Evolutionary conservation across 768 basidiomycete species (phyloP), one percentile per base, ranked within the genome.

Genomic region (Lactarius deliciosus): DNA sequence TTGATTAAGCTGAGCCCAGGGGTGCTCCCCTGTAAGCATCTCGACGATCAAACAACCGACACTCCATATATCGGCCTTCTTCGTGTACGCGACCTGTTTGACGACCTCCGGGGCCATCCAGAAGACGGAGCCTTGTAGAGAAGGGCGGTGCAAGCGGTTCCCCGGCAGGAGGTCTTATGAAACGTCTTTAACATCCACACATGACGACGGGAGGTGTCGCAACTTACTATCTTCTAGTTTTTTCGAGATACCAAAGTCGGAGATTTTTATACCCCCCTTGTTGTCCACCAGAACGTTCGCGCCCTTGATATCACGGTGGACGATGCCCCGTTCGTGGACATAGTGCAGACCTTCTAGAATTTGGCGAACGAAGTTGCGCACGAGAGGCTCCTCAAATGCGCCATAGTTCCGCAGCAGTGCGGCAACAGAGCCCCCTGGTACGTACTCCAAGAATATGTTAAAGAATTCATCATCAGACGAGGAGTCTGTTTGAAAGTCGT

Each of bases 31-130:
- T 0, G 96, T 98, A 63, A 97, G 80, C 95, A 98, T 98, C 77
- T 98, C 95, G 15, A 98, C 93, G 30, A 97, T 89, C 57, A 98
- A 78, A 76, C 95, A 96, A 1, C 95, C 95, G 1, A 98, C 89
- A 75, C 92, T 93, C 96, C 96, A 98, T 63, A 97, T 96, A 75
- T 97, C 96, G 7, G 95, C 94, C 74, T 96, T 96, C 67, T 82
- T 83, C 11, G 94, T 96, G 74, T 97, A 93, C 0, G 88, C 85
- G 30, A 89, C 94, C 79, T 99, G 97, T 74, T 96, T 96, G 66
- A 98, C 97, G 22, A 98, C 94, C 77, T 98, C 96, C 0, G 96
- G 96, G 0, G 96, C 96, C 96, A 98, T 98, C 96, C 96, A 98
- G 78, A 97, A 98, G 13, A 98, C 96, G 1, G 95, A 97, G 2